Evolutionary conservation across 2,329 filamentous ascomycete species (phyloP), one percentile per base, ranked within the genome.

Genomic region (Myriosclerotinia scirpicola): DNA sequence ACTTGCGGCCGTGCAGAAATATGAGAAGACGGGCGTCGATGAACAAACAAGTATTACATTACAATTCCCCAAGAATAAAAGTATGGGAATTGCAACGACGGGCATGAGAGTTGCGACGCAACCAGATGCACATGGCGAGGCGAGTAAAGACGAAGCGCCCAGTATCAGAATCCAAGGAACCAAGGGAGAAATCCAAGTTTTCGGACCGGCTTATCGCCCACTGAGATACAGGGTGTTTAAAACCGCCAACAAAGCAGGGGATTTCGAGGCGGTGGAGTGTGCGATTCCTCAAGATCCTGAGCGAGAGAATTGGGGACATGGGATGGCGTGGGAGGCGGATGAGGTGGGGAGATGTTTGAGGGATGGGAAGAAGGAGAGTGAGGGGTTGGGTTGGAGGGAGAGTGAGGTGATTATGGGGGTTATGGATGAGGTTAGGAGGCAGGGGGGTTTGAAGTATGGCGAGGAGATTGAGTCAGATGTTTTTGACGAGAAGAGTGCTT

Each of bases 311-410:
- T 74, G 81, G 72, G 87, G 87, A 0, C 84, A 86, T 65, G 87
- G 87, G 1, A 89, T 90, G 87, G 89, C 86, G 75, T 90, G 86
- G 85, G 87, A 90, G 75, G 88, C 88, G 1, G 88, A 90, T 76
- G 88, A 89, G 78, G 86, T 82, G 63, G 88, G 84, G 17, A 81
- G 84, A 59, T 88, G 87, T 68, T 73, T 90, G 60, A 79, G 84
- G 67, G 87, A 89, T 76, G 86, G 87, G 8, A 83, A 84, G 74
- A 79, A 85, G 69, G 84, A 90, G 77, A 87, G 87, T 68, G 82
- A 84, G 69, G 79, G 79, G 3, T 77, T 89, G 76, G 80, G 81
- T 30, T 81, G 83, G 80, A 81, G 84, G 66, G 89, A 91, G 80
- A 89, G 86, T 72, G 78, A 90, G 64, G 79, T 85, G 26, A 87